Evolutionary conservation across 2,329 filamentous ascomycete species (phyloP).

Genomic region (Curvularia verruculosa): DNA sequence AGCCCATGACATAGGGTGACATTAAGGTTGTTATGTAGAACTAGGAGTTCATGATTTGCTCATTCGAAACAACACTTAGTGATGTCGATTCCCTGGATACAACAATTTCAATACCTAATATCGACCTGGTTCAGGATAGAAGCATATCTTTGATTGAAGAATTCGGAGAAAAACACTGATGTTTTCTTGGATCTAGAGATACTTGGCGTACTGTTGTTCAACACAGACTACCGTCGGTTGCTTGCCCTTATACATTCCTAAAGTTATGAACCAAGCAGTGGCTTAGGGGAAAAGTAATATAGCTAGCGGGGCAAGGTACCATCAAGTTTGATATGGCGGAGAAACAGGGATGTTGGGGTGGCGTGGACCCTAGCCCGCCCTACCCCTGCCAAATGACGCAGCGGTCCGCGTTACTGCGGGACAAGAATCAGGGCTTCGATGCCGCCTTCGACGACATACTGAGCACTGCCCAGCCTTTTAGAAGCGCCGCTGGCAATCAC

Average conservation of each 20-base stretch:
- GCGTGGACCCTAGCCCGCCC: slow-evolving; percentile 17
- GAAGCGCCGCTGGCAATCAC: slow-evolving; percentile 12
- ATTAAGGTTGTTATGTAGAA: neutral
- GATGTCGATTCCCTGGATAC: neutral
- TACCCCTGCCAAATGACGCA: slow-evolving; percentile 43
- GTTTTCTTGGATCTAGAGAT: neutral
- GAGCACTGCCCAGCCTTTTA: slow-evolving; percentile 24
- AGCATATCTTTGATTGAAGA: neutral
- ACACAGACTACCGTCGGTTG: neutral
- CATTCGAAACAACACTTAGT: neutral
- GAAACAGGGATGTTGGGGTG: neutral
- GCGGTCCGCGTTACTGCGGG: slow-evolving; percentile 16
- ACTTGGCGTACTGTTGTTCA: neutral
- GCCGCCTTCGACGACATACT: slow-evolving; percentile 31
- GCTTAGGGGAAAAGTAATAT: too few species aligned
- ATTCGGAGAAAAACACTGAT: neutral
- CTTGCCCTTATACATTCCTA: too few species aligned
- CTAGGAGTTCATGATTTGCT: neutral
- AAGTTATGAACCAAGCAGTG: neutral
- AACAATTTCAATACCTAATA: neutral
- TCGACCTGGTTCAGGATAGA: neutral
- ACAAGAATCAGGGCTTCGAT: slow-evolving; percentile 28
- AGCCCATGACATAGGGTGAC: neutral
- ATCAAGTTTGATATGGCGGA: neutral
- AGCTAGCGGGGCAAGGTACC: neutral